Evolutionary conservation across 306 rosid genomes (phyloP).

Genomic region (Acacia confusa): DNA sequence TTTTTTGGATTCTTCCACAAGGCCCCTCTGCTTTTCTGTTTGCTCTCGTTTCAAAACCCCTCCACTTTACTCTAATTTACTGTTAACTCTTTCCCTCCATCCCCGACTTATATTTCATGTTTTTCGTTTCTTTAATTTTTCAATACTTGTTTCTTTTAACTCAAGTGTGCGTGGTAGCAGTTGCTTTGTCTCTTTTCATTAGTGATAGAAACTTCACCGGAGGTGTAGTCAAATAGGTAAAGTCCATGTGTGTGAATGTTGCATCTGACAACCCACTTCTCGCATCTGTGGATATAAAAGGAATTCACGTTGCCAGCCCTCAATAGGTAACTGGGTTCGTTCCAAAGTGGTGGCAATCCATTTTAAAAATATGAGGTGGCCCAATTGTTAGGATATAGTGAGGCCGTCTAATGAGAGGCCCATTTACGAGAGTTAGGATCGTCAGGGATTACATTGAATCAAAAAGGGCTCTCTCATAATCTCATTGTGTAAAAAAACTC

Average conservation of each 20-base stretch:
- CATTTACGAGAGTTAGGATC: not conserved
- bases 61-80: not conserved
- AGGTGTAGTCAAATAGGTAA: too few species aligned
- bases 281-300: too few species aligned
- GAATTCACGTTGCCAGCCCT: not conserved
- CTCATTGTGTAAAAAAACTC: too few species aligned
- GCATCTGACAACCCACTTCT: too few species aligned
- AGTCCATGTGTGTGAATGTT: too few species aligned
- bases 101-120: too few species aligned
- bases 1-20: constrained; percentile 67
- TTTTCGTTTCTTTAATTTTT: too few species aligned
- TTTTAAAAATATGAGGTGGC: not conserved
- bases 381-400: not conserved
- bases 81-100: not conserved
- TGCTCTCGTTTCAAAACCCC: constrained; percentile 3
- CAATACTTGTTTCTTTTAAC: too few species aligned
- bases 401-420: not conserved
- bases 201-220: too few species aligned
- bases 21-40: constrained; percentile 26
- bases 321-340: not conserved
- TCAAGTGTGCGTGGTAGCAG: too few species aligned
- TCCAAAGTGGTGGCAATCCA: not conserved
- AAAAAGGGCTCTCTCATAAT: too few species aligned
- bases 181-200: too few species aligned
- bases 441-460: not conserved